Evolutionary conservation across 352 stramenopile genomes (phyloP).

Genomic region (Phytophthora nicotianae): DNA sequence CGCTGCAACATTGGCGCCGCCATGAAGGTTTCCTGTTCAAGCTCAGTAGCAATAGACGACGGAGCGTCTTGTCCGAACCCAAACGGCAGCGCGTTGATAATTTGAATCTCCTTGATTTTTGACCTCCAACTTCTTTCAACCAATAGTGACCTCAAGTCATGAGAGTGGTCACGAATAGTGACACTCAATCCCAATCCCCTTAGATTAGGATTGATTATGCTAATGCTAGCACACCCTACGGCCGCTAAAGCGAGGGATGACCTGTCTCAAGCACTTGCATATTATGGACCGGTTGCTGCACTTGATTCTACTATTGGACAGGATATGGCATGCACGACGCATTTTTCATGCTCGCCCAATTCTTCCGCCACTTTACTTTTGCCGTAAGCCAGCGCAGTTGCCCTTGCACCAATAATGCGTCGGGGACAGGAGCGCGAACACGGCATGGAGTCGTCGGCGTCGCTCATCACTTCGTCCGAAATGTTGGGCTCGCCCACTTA

Average conservation of each 20-base stretch:
- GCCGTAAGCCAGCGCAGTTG: slow-evolving; percentile 18
- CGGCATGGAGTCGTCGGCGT: slow-evolving; percentile 22
- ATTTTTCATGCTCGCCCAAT: background rate
- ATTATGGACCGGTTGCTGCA: slow-evolving; percentile 2
- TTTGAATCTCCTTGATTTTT: background rate
- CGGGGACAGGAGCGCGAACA: slow-evolving; percentile 6
- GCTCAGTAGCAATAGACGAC: too few species aligned
- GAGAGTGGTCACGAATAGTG: background rate
- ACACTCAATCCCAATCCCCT: too few species aligned
- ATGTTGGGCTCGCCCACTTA: slow-evolving; percentile 39
- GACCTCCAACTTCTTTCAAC: background rate
- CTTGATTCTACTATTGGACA: slow-evolving; percentile 30
- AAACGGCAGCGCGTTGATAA: too few species aligned
- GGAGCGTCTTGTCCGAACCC: background rate
- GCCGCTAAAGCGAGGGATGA: background rate
- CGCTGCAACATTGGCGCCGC: too few species aligned
- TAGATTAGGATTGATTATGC: background rate
- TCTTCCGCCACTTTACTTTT: slow-evolving; percentile 5
- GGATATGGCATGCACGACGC: slow-evolving; percentile 20
- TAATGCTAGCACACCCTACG: background rate
- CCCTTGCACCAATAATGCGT: slow-evolving; percentile 8
- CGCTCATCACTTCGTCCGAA: slow-evolving; percentile 34
- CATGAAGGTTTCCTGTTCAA: background rate
- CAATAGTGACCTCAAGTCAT: background rate
- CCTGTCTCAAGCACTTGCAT: slow-evolving; percentile 11